Conservation (phyloP, 768 basidiomycete species). For the Exidia glandulosa region DNA sequence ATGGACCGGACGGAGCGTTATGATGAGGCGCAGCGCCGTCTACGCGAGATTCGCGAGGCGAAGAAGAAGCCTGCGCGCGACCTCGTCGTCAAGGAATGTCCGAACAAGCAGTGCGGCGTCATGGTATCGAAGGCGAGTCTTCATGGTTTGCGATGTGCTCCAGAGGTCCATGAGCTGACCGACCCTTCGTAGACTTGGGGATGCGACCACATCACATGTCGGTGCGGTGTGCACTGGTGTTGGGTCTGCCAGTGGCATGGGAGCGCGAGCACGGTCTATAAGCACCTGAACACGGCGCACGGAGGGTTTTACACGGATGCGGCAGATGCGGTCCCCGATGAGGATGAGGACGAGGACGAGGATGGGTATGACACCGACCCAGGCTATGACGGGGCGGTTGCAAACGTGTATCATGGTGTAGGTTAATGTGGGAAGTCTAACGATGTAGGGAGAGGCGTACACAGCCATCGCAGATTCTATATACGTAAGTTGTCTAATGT, state of each 20-base stretch:
- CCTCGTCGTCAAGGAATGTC: not conserved
- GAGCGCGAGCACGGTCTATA: not conserved
- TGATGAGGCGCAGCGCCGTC: not conserved
- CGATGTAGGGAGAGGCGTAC: no score
- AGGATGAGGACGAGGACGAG: not conserved
- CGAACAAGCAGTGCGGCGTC: not conserved
- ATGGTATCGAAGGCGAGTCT: constrained; percentile 1
- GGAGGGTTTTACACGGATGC: not conserved
- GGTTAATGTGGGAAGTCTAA: no score
- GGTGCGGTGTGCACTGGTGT: constrained; percentile 17
- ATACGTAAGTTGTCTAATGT: no score
- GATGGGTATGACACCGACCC: not conserved
- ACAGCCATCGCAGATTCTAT: no score
- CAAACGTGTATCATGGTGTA: no score
- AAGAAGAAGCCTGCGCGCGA: not conserved
- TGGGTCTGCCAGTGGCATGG: constrained; percentile 10
- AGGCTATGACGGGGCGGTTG: no score
- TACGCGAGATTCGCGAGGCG: not conserved
- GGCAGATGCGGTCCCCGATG: no score
- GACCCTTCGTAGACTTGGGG: constrained; percentile 10
- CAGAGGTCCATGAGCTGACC: not conserved
- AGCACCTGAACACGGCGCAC: not conserved
- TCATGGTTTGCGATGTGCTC: not conserved
- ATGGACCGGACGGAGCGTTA: not conserved
- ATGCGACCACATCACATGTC: constrained; percentile 17